Conservation (phyloP, 148 eudicot species). For the Chenopodium album region DNA sequence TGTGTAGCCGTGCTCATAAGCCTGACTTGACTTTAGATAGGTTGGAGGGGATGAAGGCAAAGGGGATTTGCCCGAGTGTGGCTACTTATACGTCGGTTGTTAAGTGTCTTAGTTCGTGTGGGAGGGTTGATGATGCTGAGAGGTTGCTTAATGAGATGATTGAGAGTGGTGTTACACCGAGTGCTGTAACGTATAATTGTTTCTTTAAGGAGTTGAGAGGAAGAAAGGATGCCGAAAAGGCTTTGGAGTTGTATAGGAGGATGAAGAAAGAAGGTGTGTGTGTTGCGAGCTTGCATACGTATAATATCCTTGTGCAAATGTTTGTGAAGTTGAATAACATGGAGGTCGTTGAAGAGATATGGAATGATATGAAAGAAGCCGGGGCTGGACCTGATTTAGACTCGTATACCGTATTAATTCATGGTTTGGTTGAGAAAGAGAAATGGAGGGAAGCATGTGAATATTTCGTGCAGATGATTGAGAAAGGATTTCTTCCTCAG, state of each 20-base stretch:
- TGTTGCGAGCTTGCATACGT: slow-evolving; percentile 57
- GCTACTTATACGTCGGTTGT: slow-evolving; percentile 88
- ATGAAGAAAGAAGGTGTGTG: slow-evolving; percentile 65
- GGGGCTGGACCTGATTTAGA: slow-evolving; percentile 87
- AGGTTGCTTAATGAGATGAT: slow-evolving; percentile 69
- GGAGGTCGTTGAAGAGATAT: slow-evolving; percentile 62
- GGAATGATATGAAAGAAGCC: slow-evolving; percentile 72
- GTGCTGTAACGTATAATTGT: slow-evolving; percentile 79
- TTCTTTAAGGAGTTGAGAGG: slow-evolving; percentile 90
- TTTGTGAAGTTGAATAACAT: slow-evolving; percentile 56
- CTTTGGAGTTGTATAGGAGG: slow-evolving; percentile 67
- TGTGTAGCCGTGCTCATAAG: slow-evolving; percentile 87
- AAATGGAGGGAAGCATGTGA: slow-evolving; percentile 84
- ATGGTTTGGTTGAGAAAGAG: slow-evolving; percentile 69
- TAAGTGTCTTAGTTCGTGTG: slow-evolving; percentile 92
- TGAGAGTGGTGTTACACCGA: slow-evolving; percentile 61
- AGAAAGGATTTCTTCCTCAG: slow-evolving; percentile 85
- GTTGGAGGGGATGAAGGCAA: slow-evolving; percentile 63
- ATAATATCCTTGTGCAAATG: slow-evolving; percentile 71
- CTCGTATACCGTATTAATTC: slow-evolving; percentile 77
- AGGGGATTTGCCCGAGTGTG: slow-evolving; percentile 71
- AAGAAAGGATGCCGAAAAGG: slow-evolving; percentile 70
- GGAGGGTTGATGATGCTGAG: slow-evolving; percentile 73
- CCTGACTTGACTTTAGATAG: slow-evolving; percentile 68
- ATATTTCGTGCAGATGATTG: slow-evolving; percentile 89